These are phyloP conservation scores for Mycena rosella DNA, from an alignment of 768 basidiomycete species.

Conservation along the genomic window DNA sequence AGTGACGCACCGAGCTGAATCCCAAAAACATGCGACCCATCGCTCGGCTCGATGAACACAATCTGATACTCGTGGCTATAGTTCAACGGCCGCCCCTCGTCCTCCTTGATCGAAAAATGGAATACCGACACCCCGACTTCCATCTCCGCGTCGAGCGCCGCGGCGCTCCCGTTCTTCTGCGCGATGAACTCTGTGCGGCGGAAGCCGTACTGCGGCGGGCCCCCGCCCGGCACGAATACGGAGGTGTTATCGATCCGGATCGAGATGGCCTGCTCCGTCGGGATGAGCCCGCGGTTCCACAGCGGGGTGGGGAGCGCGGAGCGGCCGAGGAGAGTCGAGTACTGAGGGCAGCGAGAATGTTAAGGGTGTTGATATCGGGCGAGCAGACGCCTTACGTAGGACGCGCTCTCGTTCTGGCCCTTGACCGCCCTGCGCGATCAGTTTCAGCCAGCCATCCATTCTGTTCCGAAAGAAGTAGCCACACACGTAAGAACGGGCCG, in stretches of 20 bases:
- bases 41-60: slow-evolving; percentile 72
- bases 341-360: slow-evolving; percentile 48
- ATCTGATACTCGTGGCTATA: slow-evolving; percentile 72
- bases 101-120: slow-evolving; percentile 62
- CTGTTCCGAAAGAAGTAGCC: not conserved
- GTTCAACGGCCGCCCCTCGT: slow-evolving; percentile 60
- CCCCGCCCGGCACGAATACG: slow-evolving; percentile 66
- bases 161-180: slow-evolving; percentile 53
- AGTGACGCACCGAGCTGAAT: slow-evolving; percentile 63
- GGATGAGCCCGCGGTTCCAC: slow-evolving; percentile 53
- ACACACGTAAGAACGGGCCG: slow-evolving; percentile 63
- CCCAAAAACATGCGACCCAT: slow-evolving; percentile 71
- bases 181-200: slow-evolving; percentile 72
- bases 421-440: slow-evolving; percentile 61
- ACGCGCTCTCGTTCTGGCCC: slow-evolving; percentile 61
- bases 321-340: slow-evolving; percentile 57
- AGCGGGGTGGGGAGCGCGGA: slow-evolving; percentile 60
- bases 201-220: slow-evolving; percentile 65
- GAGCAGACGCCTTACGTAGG: slow-evolving; percentile 53
- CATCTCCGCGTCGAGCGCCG: slow-evolving; percentile 53
- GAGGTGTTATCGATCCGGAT: slow-evolving; percentile 70
- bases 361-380: not conserved
- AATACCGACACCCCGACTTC: slow-evolving; percentile 61
- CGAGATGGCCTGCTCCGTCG: slow-evolving; percentile 63
- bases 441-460: not conserved